Conservation (phyloP, 495 filamentous ascomycete genomes). For the Cetradonia linearis region DNA sequence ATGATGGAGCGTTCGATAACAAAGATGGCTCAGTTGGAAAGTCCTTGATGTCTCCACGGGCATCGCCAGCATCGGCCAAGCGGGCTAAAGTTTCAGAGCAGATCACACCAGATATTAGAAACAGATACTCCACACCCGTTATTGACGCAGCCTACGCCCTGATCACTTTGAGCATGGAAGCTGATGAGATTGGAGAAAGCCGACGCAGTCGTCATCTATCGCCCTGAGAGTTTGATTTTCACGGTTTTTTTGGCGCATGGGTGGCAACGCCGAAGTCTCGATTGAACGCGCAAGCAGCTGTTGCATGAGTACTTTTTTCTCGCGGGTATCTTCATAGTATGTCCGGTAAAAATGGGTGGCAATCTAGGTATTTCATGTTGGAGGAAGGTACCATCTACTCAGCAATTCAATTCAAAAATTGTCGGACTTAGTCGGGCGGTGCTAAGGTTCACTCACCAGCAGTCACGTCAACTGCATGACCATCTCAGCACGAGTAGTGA, state of each 20-base stretch:
- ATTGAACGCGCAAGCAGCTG: not conserved
- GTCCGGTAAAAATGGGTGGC: constrained; percentile 1
- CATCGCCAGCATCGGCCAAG: constrained; percentile 6
- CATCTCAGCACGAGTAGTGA: not conserved
- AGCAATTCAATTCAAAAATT: not conserved
- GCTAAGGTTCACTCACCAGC: not conserved
- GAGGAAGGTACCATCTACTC: not conserved
- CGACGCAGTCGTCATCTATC: constrained; percentile 17
- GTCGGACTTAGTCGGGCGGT: not conserved
- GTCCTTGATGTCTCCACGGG: constrained; percentile 1
- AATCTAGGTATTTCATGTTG: not conserved
- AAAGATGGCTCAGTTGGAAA: constrained; percentile 9
- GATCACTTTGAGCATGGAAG: not conserved
- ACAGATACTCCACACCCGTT: constrained; percentile 21
- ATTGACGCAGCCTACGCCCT: constrained; percentile 23
- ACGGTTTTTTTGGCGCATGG: not conserved
- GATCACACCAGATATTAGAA: constrained; percentile 15
- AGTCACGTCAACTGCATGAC: not conserved
- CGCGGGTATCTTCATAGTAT: not conserved
- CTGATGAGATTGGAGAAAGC: not conserved
- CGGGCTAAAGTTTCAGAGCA: constrained; percentile 8
- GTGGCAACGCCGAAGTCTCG: too few relatives aligned
- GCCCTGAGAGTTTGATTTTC: constrained; percentile 4
- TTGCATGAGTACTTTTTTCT: not conserved
- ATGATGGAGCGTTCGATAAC: not conserved